Percentiles rank a stretch among this genome's conserved stretches.
These are phyloP conservation scores for Colletotrichum incanum DNA, from an alignment of 2,329 filamentous ascomycete species.

Conservation along the genomic window DNA sequence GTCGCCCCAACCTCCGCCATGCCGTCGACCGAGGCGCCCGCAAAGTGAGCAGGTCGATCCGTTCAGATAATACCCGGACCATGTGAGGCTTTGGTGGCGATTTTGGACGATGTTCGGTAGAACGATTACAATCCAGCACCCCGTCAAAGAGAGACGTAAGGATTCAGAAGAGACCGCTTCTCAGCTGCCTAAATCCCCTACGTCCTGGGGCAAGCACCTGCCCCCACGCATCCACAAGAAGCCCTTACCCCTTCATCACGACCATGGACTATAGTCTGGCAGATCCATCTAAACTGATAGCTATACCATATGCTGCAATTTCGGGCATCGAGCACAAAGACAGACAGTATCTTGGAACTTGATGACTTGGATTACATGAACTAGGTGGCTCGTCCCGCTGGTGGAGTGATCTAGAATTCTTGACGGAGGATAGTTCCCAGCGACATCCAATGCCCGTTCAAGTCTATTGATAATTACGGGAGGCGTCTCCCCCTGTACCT, in stretches of 20 bases:
- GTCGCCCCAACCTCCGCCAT: background rate
- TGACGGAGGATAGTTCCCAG: background rate
- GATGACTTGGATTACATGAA: background rate
- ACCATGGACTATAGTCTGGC: too few species aligned
- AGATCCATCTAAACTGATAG: too few species aligned
- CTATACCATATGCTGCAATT: too few species aligned
- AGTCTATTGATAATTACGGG: background rate
- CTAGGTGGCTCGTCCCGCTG: background rate
- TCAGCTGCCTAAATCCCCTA: background rate
- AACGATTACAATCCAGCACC: background rate
- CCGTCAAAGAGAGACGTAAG: too few species aligned
- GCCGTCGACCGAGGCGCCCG: background rate
- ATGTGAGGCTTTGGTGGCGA: background rate
- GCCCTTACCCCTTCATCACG: too few species aligned
- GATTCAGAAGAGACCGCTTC: background rate
- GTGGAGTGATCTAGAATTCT: background rate
- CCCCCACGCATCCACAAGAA: too few species aligned
- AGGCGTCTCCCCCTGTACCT: background rate
- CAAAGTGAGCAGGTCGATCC: background rate
- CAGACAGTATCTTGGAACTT: background rate
- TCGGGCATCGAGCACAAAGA: too few species aligned
- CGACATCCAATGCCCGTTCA: too few species aligned
- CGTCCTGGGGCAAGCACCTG: too few species aligned
- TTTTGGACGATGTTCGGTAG: too few species aligned
- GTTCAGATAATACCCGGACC: background rate